These are phyloP conservation scores for Tuber microsphaerosporum DNA, from an alignment of 495 filamentous ascomycete genomes.

Conservation along the genomic window DNA sequence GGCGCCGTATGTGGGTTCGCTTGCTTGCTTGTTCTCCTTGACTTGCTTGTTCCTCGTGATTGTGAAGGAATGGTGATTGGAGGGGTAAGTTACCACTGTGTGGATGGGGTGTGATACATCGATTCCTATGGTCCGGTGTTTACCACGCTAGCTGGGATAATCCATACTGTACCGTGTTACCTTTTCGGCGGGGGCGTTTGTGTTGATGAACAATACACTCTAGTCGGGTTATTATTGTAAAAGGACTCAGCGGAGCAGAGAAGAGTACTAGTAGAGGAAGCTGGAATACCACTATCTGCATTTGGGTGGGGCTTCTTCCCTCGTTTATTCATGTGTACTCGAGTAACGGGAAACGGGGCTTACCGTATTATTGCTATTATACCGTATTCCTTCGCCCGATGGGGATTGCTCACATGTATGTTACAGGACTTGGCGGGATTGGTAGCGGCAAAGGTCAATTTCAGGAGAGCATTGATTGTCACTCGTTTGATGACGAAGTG, in stretches of 20 bases:
- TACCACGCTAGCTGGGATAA: neutral
- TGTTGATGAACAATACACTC: neutral
- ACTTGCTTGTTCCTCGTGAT: neutral
- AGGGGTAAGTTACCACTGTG: neutral
- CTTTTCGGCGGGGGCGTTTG: neutral
- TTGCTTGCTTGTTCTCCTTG: neutral
- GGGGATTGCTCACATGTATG: neutral
- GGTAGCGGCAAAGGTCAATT: neutral
- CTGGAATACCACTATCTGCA: neutral
- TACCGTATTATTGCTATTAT: neutral
- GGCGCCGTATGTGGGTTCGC: neutral
- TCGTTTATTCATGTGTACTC: neutral
- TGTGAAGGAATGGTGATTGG: neutral
- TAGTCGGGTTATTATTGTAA: neutral
- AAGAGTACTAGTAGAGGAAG: neutral
- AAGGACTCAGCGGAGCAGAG: neutral
- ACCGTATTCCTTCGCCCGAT: neutral
- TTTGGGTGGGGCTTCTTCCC: neutral
- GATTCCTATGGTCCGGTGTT: neutral
- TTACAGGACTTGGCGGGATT: neutral
- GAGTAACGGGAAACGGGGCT: neutral
- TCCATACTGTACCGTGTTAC: neutral
- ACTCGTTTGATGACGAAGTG: neutral
- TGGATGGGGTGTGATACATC: neutral
- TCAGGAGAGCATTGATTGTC: neutral